Evolutionary conservation across 2,329 filamentous ascomycete genomes (phyloP).

Genomic region (Diaporthe sp.): DNA sequence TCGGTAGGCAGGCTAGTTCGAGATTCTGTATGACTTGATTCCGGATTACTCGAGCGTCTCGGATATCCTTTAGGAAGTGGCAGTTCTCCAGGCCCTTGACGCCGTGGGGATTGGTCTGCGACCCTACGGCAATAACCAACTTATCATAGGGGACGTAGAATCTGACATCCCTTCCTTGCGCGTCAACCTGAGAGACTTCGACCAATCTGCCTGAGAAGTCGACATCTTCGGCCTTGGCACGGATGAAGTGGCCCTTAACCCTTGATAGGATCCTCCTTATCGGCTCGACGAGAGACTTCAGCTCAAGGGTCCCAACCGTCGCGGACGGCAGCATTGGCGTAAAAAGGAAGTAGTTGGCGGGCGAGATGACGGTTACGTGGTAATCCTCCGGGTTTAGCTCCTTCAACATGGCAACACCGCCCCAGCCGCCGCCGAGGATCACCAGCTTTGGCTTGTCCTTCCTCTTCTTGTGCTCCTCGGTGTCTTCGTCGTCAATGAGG

Average conservation of each 20-base stretch:
- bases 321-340: constrained; percentile 98
- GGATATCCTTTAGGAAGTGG: constrained; percentile 95
- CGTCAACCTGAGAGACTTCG: constrained; percentile 83
- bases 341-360: constrained; percentile 97
- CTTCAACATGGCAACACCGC: constrained; percentile 91
- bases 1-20: constrained; percentile 92
- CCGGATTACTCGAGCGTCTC: constrained; percentile 89
- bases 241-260: constrained; percentile 89
- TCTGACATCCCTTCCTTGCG: constrained; percentile 77
- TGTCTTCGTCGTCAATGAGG: constrained; percentile 90
- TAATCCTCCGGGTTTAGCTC: constrained; percentile 91
- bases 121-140: constrained; percentile 91
- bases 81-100: constrained; percentile 96
- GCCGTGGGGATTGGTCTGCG: constrained; percentile 93
- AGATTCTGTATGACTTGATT: constrained; percentile 92
- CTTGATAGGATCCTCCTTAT: constrained; percentile 86
- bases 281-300: constrained; percentile 92
- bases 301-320: constrained; percentile 93
- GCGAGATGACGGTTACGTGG: constrained; percentile 94
- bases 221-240: constrained; percentile 87
- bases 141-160: constrained; percentile 99
- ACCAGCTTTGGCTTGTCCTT: constrained; percentile 95
- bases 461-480: constrained; percentile 74
- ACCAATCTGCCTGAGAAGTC: constrained; percentile 93
- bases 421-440: constrained; percentile 95